Evolutionary conservation across 1,284 basidiomycete species (phyloP).

Genomic region (Boletus albobrunnescens): DNA sequence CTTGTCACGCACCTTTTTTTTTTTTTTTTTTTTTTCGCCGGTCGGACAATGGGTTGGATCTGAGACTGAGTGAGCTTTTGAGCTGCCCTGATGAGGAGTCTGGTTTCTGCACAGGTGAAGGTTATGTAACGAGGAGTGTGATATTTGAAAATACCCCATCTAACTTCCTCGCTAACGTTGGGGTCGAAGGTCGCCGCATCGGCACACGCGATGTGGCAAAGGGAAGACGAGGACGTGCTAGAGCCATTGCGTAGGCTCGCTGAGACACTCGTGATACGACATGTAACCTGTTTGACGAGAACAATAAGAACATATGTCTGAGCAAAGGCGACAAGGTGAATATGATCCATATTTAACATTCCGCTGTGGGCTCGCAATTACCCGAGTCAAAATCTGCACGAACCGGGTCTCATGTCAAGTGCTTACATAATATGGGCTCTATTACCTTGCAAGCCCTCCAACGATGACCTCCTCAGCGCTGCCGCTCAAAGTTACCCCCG

Average conservation of each 20-base stretch:
- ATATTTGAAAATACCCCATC: conserved; percentile 8
- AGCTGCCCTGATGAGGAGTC: conserved; percentile 1
- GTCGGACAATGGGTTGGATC: conserved; percentile 9
- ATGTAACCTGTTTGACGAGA: not conserved
- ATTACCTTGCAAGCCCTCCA: not conserved
- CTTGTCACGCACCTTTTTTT: conserved; percentile 10
- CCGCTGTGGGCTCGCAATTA: not conserved
- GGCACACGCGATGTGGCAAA: conserved; percentile 12
- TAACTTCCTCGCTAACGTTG: not conserved
- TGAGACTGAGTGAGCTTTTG: conserved; percentile 6
- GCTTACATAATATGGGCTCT: conserved; percentile 16
- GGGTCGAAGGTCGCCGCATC: conserved; percentile 26
- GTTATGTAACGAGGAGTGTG: conserved; percentile 16
- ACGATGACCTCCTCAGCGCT: conserved; percentile 45
- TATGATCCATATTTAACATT: not conserved
- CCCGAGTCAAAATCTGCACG: not conserved
- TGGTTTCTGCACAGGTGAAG: conserved; percentile 12
- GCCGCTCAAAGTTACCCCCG: conserved; percentile 52
- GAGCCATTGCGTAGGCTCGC: not conserved
- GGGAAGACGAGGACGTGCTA: not conserved
- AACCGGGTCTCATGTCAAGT: not conserved
- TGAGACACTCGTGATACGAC: conserved; percentile 6
- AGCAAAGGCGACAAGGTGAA: not conserved
- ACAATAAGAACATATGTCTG: conserved; percentile 9
- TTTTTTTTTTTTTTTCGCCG: too few species aligned